Base-by-base conservation (phyloP, 1,139 yeast species). In the Kodamaea ohmeri region DNA sequence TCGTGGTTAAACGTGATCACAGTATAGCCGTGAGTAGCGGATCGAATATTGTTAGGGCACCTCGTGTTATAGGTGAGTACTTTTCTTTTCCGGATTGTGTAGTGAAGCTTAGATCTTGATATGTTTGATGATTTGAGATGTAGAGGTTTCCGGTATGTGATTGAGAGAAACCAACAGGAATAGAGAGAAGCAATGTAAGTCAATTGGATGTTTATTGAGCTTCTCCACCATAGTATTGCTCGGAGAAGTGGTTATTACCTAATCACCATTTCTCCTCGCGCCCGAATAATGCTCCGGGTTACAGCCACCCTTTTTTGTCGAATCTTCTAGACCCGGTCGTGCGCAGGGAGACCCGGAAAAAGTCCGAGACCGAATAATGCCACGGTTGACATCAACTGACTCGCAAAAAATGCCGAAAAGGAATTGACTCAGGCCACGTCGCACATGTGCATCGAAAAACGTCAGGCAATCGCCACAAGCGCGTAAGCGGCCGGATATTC, bases 311-410 rank as follows among this genome's bases (percentile, higher is more conserved):
- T 12, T 31, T 20, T 30, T 32, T 32, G 35, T 32, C 29, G 35
- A 33, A 33, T 12, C 25, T 32, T 32, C 35, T 24, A 21, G 35
- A 32, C 15, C 25, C 24, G 25, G 32, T 18, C 32, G 25, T 29
- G 32, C 25, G 25, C 13, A 31, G 27, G 28, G 21, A n/a, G 12
- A 22, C 34, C 34, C 19, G 26, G 32, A 16, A 11, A 19, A 34
- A 34, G 32, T 34, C 36, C 36, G 36, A 34, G 31, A 13, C 36
- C 36, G 36, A 34, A 13, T 18, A 13, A 22, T 26, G 26, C 35
- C 35, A 32, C 35, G 35, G 35, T 32, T 32, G 36, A 20, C 36
- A 33, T 33, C 36, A 33, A 33, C 36, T 33, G 36, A 33, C 29
- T 25, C 35, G 17, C 29, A 24, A 21, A 16, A 22, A 24, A 11